Percentiles rank a stretch among this genome's conserved stretches.
Conservation (phyloP, 495 filamentous ascomycete species). For the Hyaloscypha bicolor region DNA sequence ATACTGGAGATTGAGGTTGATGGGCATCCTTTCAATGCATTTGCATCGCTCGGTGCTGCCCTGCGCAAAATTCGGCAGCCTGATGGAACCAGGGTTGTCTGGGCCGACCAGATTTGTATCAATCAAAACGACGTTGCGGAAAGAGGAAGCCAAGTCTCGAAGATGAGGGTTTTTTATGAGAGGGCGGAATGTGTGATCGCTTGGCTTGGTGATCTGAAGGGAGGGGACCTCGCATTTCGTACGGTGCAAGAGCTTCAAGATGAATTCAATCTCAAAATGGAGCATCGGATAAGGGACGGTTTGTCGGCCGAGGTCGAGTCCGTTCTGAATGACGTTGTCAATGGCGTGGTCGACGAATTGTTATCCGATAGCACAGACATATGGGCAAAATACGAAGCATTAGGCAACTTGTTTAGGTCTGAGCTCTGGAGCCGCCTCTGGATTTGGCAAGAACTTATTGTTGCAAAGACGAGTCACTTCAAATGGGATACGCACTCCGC, state of each 20-base stretch:
- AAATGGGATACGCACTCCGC: neutral
- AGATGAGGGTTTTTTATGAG: neutral
- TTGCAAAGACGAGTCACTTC: neutral
- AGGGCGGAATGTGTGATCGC: neutral
- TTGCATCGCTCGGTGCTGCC: neutral
- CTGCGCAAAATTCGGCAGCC: neutral
- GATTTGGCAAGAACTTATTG: constrained; percentile 2
- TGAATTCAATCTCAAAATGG: neutral
- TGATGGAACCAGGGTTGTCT: neutral
- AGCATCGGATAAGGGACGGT: neutral
- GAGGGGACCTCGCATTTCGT: neutral
- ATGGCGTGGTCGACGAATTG: neutral
- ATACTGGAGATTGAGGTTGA: neutral
- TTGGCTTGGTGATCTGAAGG: neutral
- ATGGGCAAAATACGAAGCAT: neutral
- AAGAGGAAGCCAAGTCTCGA: neutral
- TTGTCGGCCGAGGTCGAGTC: neutral
- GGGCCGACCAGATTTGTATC: neutral
- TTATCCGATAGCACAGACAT: neutral
- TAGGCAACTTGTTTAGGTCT: neutral
- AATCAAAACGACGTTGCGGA: neutral
- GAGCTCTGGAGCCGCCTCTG: neutral
- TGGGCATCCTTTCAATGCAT: neutral
- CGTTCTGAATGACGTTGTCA: neutral
- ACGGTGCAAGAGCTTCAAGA: neutral